Conservation (phyloP, 768 basidiomycete genomes). For the Collybia sordida region DNA sequence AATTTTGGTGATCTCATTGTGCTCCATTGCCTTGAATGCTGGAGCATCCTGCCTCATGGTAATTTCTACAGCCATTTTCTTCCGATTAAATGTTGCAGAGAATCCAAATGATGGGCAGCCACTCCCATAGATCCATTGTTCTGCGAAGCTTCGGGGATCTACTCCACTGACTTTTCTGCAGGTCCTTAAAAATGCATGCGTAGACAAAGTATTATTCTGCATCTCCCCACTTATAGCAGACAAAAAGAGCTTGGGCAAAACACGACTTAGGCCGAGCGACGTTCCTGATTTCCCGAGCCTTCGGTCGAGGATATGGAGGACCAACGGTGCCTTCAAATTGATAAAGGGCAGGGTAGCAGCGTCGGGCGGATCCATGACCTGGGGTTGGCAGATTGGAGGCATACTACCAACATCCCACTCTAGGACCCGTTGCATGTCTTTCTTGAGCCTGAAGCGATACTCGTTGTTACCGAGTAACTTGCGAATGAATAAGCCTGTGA, state of each 20-base stretch:
- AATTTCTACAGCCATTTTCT: slow-evolving; percentile 98
- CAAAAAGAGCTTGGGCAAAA: slow-evolving; percentile 92
- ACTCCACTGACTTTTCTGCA: slow-evolving; percentile 94
- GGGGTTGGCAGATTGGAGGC: slow-evolving; percentile 93
- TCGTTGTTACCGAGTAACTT: slow-evolving; percentile 95
- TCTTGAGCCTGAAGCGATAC: slow-evolving; percentile 91
- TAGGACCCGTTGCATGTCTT: slow-evolving; percentile 92
- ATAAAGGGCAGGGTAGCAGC: slow-evolving; percentile 78
- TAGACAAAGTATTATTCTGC: slow-evolving; percentile 81
- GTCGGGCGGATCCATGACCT: slow-evolving; percentile 82
- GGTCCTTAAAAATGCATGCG: slow-evolving; percentile 85
- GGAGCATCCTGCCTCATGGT: slow-evolving; percentile 89
- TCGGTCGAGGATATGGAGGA: slow-evolving; percentile 93
- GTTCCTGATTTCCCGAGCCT: slow-evolving; percentile 94
- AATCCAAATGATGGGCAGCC: slow-evolving; percentile 93
- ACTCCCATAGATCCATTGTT: slow-evolving; percentile 98
- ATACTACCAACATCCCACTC: slow-evolving; percentile 85
- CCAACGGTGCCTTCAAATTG: slow-evolving; percentile 94
- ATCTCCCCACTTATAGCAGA: slow-evolving; percentile 92
- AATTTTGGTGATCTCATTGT: slow-evolving; percentile 62
- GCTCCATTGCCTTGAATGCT: slow-evolving; percentile 70
- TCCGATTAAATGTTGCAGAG: slow-evolving; percentile 90
- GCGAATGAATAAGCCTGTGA: slow-evolving; percentile 83
- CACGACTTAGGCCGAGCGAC: slow-evolving; percentile 89
- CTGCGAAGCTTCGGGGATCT: slow-evolving; percentile 88